These are phyloP conservation scores for Blepharisma japonicum DNA, from an alignment of 73 alveolate genomes.

Conservation along the genomic window DNA sequence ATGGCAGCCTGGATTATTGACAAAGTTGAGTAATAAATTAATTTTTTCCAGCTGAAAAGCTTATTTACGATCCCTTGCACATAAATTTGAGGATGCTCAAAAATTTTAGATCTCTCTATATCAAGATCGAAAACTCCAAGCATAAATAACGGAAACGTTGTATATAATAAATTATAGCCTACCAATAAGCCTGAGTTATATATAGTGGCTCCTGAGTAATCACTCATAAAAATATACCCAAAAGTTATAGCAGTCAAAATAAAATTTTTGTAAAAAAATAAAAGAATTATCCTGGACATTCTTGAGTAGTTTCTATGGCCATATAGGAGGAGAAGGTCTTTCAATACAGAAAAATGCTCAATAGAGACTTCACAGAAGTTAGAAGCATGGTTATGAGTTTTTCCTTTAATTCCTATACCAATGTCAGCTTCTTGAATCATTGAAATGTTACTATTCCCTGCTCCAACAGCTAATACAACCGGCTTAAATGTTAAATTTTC, in stretches of 20 bases:
- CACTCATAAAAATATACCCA: slow-evolving; percentile 7
- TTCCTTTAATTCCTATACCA: neutral
- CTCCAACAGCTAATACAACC: neutral
- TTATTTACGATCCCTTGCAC: neutral
- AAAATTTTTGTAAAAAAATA: slow-evolving; percentile 8
- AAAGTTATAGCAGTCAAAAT: neutral
- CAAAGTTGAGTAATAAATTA: neutral
- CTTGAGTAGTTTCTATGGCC: slow-evolving; percentile 19
- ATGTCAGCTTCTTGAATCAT: slow-evolving; percentile 20
- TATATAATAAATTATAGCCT: neutral
- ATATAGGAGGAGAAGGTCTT: neutral
- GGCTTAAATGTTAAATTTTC: slow-evolving; percentile 4
- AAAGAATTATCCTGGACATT: neutral
- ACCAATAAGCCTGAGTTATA: neutral
- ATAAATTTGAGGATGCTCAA: slow-evolving; percentile 22
- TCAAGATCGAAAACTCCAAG: slow-evolving; percentile 18
- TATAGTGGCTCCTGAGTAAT: slow-evolving; percentile 19
- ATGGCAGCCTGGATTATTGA: neutral
- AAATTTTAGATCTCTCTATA: neutral
- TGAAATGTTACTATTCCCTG: neutral
- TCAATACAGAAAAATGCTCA: neutral
- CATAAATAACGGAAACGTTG: neutral
- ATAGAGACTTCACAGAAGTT: neutral
- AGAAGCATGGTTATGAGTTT: neutral
- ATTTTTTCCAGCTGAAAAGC: slow-evolving; percentile 1